Evolutionary conservation across 306 rosid species (phyloP).

Genomic region (Sicyos baderoa): DNA sequence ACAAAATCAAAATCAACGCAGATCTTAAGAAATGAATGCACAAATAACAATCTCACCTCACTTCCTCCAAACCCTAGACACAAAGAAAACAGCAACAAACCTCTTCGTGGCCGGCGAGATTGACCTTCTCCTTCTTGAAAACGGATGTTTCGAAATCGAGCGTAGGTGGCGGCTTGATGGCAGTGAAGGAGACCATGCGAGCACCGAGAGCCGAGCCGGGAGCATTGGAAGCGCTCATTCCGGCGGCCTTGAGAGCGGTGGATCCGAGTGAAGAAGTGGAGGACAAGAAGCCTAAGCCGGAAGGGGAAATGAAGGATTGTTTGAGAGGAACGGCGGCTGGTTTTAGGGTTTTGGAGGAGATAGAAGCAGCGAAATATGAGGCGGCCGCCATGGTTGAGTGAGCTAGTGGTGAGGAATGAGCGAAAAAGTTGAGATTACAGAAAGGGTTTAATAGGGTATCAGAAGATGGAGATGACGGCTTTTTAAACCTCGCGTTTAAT

Average conservation of each 20-base stretch:
- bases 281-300: slow-evolving; percentile 28
- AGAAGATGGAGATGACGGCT: neutral
- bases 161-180: slow-evolving; percentile 25
- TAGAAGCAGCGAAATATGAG: neutral
- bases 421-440: too few species aligned
- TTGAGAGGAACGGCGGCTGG: slow-evolving; percentile 14
- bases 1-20: neutral
- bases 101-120: slow-evolving; percentile 88
- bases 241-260: slow-evolving; percentile 27
- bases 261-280: slow-evolving; percentile 18
- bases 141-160: slow-evolving; percentile 72
- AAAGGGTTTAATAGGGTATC: neutral
- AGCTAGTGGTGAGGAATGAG: neutral
- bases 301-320: neutral
- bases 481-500: neutral
- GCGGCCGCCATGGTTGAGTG: slow-evolving; percentile 15
- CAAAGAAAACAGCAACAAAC: slow-evolving; percentile 25
- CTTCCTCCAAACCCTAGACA: too few species aligned
- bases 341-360: slow-evolving; percentile 23
- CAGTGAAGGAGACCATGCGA: slow-evolving; percentile 55
- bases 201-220: slow-evolving; percentile 50
- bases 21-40: neutral
- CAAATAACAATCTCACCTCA: too few species aligned
- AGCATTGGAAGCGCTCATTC: neutral
- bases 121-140: slow-evolving; percentile 77